phyloP scores from a whole-genome alignment of 208 protist species.

The Crithidia thermophila region DNA sequence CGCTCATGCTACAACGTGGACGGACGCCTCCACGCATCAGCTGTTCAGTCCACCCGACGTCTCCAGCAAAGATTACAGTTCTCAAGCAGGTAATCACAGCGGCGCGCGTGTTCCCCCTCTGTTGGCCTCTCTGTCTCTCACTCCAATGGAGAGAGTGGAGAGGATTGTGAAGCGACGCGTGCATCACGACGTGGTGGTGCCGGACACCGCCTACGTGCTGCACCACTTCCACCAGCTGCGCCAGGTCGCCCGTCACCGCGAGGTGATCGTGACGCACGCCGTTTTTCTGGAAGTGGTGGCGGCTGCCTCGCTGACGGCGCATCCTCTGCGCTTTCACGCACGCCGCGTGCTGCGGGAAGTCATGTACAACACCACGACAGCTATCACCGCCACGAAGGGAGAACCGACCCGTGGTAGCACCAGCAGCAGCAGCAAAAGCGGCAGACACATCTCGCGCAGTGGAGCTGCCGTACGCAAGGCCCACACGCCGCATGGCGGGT shows the following conservation, averaged over 20 bases:
- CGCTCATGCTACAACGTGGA: constrained; percentile 26
- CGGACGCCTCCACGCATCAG: constrained; percentile 20
- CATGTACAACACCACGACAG: constrained; percentile 54
- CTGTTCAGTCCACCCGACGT: constrained; percentile 16
- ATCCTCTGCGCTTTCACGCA: constrained; percentile 62
- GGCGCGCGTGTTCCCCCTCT: background rate
- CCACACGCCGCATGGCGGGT: constrained; percentile 44
- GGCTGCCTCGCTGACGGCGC: constrained; percentile 34
- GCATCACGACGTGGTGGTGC: constrained; percentile 71
- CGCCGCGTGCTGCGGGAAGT: constrained; percentile 61
- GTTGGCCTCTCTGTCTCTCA: background rate
- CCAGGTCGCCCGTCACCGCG: constrained; percentile 67
- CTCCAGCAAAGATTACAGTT: background rate
- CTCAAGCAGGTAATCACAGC: no score
- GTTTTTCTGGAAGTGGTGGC: constrained; percentile 65
- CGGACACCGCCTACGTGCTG: constrained; percentile 62
- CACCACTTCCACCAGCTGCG: constrained; percentile 59
- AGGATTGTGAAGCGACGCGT: constrained; percentile 49
- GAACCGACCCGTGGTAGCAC: background rate
- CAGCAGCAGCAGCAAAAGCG: background rate
- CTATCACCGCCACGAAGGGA: background rate
- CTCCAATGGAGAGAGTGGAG: constrained; percentile 38
- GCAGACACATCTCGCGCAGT: no score
- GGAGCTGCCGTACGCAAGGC: constrained; percentile 6
- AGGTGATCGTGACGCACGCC: constrained; percentile 78